Evolutionary conservation across 805 yeast species (phyloP).

Genomic region (Lipomyces lipofer): DNA sequence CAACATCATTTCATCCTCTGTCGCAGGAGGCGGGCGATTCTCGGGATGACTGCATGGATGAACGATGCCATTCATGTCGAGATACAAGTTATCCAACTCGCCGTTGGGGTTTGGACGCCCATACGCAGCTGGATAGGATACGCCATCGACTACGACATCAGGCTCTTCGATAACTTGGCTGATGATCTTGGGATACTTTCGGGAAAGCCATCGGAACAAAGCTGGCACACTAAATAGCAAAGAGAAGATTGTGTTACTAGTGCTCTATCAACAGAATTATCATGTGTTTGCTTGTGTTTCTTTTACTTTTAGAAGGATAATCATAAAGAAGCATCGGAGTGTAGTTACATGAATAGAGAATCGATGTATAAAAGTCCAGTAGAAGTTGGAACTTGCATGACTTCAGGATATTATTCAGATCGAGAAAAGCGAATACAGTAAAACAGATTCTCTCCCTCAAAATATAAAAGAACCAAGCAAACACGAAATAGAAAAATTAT

Average conservation of each 20-base stretch:
- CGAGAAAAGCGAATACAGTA: too few relatives aligned
- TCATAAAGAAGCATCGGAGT: too few relatives aligned
- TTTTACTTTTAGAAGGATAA: neutral
- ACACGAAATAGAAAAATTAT: constrained; percentile 1
- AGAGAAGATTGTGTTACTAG: neutral
- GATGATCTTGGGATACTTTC: constrained; percentile 90
- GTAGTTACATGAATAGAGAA: too few relatives aligned
- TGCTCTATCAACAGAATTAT: constrained; percentile 8
- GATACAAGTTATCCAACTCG: constrained; percentile 86
- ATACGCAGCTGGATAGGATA: constrained; percentile 64
- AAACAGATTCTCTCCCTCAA: neutral
- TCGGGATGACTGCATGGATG: constrained; percentile 99
- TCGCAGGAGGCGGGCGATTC: constrained; percentile 91
- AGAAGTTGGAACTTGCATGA: too few relatives aligned
- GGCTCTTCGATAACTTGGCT: constrained; percentile 83
- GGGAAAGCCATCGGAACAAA: constrained; percentile 91
- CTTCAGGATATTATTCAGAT: too few relatives aligned
- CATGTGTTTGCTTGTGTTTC: neutral
- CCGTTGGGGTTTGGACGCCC: constrained; percentile 88
- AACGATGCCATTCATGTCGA: constrained; percentile 99
- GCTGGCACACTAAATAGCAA: constrained; percentile 76
- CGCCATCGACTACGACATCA: constrained; percentile 55
- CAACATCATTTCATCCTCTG: constrained; percentile 94
- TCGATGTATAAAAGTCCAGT: too few relatives aligned
- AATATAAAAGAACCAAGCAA: neutral